Percentiles rank a stretch among this genome's conserved stretches.
These are phyloP conservation scores for Asparagopsis taxiformis DNA, from an alignment of 31 red algal genomes.

Conservation along the genomic window DNA sequence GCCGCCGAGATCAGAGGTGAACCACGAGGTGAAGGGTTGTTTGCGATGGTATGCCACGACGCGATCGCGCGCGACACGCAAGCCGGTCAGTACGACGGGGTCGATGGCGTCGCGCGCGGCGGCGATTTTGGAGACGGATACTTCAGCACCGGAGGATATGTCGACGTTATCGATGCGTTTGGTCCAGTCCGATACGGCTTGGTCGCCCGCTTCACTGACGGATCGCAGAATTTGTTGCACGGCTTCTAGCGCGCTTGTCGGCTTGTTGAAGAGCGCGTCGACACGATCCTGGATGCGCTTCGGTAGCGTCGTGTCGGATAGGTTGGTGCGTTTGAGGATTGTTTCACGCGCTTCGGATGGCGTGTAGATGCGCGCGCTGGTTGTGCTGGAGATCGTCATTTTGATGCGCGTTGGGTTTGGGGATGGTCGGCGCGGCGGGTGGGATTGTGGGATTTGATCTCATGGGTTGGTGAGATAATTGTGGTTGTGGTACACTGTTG, in stretches of 20 bases:
- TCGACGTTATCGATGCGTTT: conserved; percentile 70
- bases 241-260: conserved; percentile 62
- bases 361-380: conserved; percentile 63
- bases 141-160: conserved; percentile 40
- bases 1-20: conserved; percentile 81
- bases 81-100: conserved; percentile 24
- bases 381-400: conserved; percentile 6
- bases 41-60: conserved; percentile 67
- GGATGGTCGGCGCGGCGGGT: not conserved
- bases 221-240: conserved; percentile 76
- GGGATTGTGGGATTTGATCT: not conserved
- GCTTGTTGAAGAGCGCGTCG: conserved; percentile 59
- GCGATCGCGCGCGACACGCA: conserved; percentile 70
- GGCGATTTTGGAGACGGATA: conserved; percentile 22
- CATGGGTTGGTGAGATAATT: not conserved
- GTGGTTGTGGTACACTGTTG: not conserved
- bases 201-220: conserved; percentile 58
- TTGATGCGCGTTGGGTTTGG: conserved; percentile 5
- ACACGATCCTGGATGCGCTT: conserved; percentile 53
- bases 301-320: conserved; percentile 70
- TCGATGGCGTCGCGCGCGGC: conserved; percentile 16
- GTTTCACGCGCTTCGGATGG: conserved; percentile 51
- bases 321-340: conserved; percentile 66
- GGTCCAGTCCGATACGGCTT: conserved; percentile 70
- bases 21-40: conserved; percentile 84